These are phyloP conservation scores for Boletus rex-veris DNA, from an alignment of 768 basidiomycete genomes.

Conservation along the genomic window DNA sequence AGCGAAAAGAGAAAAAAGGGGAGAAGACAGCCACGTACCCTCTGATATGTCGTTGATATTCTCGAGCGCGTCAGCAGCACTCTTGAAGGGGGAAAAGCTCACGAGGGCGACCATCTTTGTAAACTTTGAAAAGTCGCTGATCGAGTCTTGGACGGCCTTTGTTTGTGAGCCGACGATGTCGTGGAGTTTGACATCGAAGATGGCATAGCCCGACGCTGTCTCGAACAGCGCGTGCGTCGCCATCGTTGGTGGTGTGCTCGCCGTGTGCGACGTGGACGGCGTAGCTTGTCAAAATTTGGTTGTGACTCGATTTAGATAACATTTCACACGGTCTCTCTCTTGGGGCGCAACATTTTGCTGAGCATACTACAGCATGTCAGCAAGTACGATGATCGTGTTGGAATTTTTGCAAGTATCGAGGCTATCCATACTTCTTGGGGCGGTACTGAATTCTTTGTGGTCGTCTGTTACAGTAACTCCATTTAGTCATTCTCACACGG, in stretches of 20 bases:
- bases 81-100: constrained; percentile 94
- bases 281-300: constrained; percentile 23
- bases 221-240: constrained; percentile 90
- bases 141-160: constrained; percentile 76
- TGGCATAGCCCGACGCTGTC: constrained; percentile 89
- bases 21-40: constrained; percentile 49
- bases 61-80: constrained; percentile 88
- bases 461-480: too few species aligned
- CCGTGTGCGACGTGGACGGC: constrained; percentile 33
- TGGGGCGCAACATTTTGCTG: neutral
- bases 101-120: constrained; percentile 86
- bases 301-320: neutral
- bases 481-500: constrained; percentile 6
- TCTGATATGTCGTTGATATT: constrained; percentile 96
- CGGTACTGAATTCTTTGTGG: too few species aligned
- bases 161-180: constrained; percentile 87
- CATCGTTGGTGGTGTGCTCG: constrained; percentile 38
- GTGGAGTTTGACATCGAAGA: constrained; percentile 82
- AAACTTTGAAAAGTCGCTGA: constrained; percentile 85
- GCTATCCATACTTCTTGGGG: too few species aligned
- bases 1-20: neutral
- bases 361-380: too few species aligned
- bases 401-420: too few species aligned
- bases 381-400: too few species aligned
- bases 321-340: constrained; percentile 4